Evolutionary conservation across 176 grass and related monocot genomes (phyloP).

Genomic region (Aegilops bicornis): DNA sequence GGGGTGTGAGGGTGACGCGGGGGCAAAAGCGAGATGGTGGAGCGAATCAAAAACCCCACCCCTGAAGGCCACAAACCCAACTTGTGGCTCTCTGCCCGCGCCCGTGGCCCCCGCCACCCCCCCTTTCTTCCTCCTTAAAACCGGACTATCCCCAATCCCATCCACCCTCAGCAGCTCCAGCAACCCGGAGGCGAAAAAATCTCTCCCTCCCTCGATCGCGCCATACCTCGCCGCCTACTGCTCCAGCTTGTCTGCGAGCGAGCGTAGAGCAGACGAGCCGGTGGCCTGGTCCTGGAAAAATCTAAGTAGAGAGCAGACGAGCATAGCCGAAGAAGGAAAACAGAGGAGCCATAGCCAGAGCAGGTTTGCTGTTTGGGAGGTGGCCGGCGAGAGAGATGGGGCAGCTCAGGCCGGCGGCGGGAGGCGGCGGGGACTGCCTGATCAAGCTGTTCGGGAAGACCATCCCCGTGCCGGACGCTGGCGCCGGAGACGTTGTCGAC

Average conservation of each 20-base stretch:
- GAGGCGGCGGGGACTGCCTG: slow-evolving; percentile 36
- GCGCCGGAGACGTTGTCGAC: slow-evolving; percentile 19
- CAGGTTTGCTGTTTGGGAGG: neutral
- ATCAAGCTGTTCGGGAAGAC: slow-evolving; percentile 91
- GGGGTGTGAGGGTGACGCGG: slow-evolving; percentile 20
- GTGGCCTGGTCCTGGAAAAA: neutral
- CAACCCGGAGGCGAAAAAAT: neutral
- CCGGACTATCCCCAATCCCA: slow-evolving; percentile 24
- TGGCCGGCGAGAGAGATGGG: slow-evolving; percentile 6
- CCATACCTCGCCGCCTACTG: neutral
- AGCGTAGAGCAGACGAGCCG: no score
- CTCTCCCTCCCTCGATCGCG: neutral
- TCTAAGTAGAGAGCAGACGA: neutral
- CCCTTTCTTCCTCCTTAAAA: slow-evolving; percentile 39
- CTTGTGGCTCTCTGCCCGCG: slow-evolving; percentile 71
- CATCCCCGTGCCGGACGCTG: slow-evolving; percentile 51
- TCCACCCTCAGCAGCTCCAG: neutral
- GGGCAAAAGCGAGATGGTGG: slow-evolving; percentile 24
- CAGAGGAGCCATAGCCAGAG: neutral
- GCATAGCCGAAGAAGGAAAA: neutral
- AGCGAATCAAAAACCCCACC: slow-evolving; percentile 65
- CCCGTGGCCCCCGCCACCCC: slow-evolving; percentile 37
- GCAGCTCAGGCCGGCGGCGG: slow-evolving; percentile 26
- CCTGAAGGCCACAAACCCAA: slow-evolving; percentile 64
- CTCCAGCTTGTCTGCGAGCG: neutral